Base-by-base conservation (phyloP, 345 rosid species). In the Kernera saxatilis region DNA sequence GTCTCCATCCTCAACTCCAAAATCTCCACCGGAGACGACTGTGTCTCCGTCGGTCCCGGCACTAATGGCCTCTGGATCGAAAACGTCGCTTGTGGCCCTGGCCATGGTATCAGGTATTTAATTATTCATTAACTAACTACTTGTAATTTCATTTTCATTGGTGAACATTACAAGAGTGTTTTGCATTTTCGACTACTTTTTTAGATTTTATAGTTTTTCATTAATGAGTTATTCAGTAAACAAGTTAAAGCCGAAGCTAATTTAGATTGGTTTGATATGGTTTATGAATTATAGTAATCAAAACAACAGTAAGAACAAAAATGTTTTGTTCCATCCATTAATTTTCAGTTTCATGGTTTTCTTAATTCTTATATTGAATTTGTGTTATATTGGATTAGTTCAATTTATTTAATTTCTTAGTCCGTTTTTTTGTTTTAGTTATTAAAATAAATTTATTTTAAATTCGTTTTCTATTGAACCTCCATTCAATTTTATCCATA, bases 11-110 rank as follows among this genome's bases (percentile, higher is more conserved):
- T 78, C 56, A 70, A 70, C 71, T 64, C 89, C 0, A 77, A 30
- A 37, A 78, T 88, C 9, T 72, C 62, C 27, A 90, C 90, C 0
- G 92, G 90, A 0, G 94, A 88, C 51, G 97, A 88, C 25, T 90
- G 97, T 59, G 57, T 88, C 7, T 86, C 92, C 1, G 10, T 90
- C 14, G 93, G 93, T 5, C 85, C 86, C 2, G 97, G 97, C 7
- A 73, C 92, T 29, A 46, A 55, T 6, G 85, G 86, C 13, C 62
- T 86, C 3, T 78, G 83, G 86, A 80, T 86, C 2, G 84, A 84
- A 35, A 82, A 83, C 25, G 48, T 86, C 0, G 67, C 73, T 1
- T 90, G 97, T 15, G 94, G 97, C 17, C 94, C 92, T 2, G 90
- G 97, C 32, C 92, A 90, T n/a, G 89, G 93, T 0, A 84, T 89